These are phyloP conservation scores for Amoebophrya sp. DNA, from an alignment of 169 alveolate species.

Conservation along the genomic window DNA sequence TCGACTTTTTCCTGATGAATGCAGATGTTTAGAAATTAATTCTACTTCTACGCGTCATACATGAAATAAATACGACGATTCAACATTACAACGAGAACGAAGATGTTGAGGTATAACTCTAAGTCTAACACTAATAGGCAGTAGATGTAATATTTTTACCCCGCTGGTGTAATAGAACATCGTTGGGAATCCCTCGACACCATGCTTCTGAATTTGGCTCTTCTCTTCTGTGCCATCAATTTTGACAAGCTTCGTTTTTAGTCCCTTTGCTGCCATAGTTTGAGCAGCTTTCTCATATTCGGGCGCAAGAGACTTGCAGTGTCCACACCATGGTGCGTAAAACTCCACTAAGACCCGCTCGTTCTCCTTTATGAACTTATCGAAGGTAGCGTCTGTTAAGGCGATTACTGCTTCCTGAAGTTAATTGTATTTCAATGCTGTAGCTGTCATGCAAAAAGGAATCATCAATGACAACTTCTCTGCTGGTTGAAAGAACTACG, in stretches of 20 bases:
- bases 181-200: not conserved
- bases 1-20: no score
- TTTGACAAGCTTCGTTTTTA: constrained; percentile 41
- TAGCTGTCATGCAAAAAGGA: no score
- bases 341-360: constrained; percentile 48
- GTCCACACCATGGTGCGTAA: constrained; percentile 82
- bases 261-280: constrained; percentile 40
- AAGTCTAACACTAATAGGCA: no score
- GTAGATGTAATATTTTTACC: no score
- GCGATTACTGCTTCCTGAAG: not conserved
- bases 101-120: no score
- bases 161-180: not conserved
- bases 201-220: not conserved
- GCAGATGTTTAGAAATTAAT: no score
- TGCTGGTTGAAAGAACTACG: no score
- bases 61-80: no score
- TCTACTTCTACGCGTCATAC: no score
- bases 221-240: constrained; percentile 50
- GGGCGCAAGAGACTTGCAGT: constrained; percentile 72
- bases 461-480: no score
- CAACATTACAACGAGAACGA: no score
- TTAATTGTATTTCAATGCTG: no score
- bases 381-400: not conserved
- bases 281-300: constrained; percentile 67
- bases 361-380: not conserved